Conservation (phyloP, 2,329 filamentous ascomycete genomes). For the Xylariaceae sp. region DNA sequence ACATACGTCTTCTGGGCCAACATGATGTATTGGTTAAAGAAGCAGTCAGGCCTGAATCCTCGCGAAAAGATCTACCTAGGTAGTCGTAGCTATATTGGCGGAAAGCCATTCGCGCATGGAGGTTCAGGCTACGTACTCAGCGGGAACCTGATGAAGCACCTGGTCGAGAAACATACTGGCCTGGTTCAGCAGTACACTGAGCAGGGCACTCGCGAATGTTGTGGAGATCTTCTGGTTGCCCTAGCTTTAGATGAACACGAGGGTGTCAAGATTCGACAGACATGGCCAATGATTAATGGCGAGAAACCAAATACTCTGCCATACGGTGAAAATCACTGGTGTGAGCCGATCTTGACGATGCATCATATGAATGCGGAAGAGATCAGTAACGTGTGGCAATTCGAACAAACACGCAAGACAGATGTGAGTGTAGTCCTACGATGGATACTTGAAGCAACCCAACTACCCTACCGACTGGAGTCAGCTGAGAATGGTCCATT, state of each 20-base stretch:
- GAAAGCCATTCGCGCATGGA: conserved; percentile 60
- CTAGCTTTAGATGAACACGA: conserved; percentile 54
- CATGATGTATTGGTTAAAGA: conserved; percentile 56
- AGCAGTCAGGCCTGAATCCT: conserved; percentile 48
- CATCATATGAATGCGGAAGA: conserved; percentile 62
- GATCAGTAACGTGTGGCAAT: conserved; percentile 59
- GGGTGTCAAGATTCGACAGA: conserved; percentile 51
- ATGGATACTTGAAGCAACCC: not conserved
- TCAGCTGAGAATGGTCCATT: not conserved
- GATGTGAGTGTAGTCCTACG: conserved; percentile 44
- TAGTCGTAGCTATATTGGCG: conserved; percentile 55
- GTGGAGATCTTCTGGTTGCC: conserved; percentile 60
- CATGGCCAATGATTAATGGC: conserved; percentile 62
- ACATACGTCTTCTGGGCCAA: conserved; percentile 64
- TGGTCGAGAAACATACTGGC: conserved; percentile 52
- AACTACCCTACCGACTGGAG: not conserved
- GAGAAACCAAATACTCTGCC: conserved; percentile 60
- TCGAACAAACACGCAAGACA: conserved; percentile 56
- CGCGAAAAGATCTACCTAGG: conserved; percentile 57
- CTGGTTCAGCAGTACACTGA: conserved; percentile 56
- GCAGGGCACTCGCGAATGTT: conserved; percentile 53
- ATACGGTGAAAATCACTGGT: conserved; percentile 59
- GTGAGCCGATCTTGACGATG: conserved; percentile 64
- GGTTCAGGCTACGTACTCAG: conserved; percentile 65
- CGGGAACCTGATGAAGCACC: conserved; percentile 56